Evolutionary conservation across 495 filamentous ascomycete species (phyloP).

Genomic region (Elaphomyces granulatus): DNA sequence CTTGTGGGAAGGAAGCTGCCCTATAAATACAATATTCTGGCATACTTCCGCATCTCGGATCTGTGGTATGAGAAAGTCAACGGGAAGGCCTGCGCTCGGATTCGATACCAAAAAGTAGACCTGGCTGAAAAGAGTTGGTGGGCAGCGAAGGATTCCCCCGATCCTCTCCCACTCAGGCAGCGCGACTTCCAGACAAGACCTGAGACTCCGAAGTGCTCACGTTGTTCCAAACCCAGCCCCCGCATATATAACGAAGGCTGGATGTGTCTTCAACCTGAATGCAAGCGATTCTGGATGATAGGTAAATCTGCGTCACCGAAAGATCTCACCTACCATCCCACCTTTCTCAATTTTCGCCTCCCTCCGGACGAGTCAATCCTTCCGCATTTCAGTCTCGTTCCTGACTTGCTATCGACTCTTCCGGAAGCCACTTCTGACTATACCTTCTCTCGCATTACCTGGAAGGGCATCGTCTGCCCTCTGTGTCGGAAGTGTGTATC

Average conservation of each 20-base stretch:
- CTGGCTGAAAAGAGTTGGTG: conserved; percentile 53
- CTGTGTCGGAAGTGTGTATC: conserved; percentile 50
- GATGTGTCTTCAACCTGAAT: conserved; percentile 51
- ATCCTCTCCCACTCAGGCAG: conserved; percentile 9
- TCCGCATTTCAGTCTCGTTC: conserved; percentile 22
- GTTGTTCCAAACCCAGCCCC: conserved; percentile 23
- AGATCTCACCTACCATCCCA: conserved; percentile 37
- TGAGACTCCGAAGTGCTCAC: conserved; percentile 20
- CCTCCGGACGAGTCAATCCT: conserved; percentile 22
- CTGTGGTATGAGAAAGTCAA: conserved; percentile 53
- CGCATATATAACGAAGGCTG: conserved; percentile 45
- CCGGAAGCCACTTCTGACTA: conserved; percentile 15
- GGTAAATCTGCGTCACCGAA: conserved; percentile 12
- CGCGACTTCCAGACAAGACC: conserved; percentile 13
- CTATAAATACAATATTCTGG: conserved; percentile 56
- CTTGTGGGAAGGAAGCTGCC: conserved; percentile 40
- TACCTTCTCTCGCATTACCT: conserved; percentile 17
- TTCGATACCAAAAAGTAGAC: conserved; percentile 60
- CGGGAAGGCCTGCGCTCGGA: conserved; percentile 33
- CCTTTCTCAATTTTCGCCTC: conserved; percentile 40
- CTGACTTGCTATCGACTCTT: conserved; percentile 25
- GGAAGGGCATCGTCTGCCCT: conserved; percentile 61
- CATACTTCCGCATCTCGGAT: conserved; percentile 55
- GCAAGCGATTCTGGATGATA: conserved; percentile 41
- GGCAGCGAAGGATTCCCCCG: conserved; percentile 25